Evolutionary conservation across 2,329 filamentous ascomycete genomes (phyloP), one percentile per base, ranked within the genome.

Genomic region (Botrytis aclada): DNA sequence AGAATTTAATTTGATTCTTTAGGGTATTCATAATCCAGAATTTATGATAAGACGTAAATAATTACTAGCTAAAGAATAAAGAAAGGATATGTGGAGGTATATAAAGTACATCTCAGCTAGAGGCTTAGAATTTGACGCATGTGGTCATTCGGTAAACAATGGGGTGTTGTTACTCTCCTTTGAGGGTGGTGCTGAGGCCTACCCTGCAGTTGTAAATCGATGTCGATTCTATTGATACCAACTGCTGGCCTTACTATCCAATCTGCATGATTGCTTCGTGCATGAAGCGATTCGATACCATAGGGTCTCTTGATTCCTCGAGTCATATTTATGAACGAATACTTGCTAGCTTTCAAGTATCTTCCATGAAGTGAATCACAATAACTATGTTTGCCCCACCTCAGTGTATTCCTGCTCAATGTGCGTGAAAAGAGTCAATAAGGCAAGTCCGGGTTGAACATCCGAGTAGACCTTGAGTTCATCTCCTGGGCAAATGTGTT

Each of bases 1-100:
- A 83, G 76, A 8, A 84, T 81, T 70, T 80, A 81, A 60, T 83
- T 82, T 41, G 14, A 20, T 71, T 71, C 69, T 41, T 29, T 54
- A 39, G 43, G 58, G 16, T 39, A 1, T 43, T 2, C 58, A 71
- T 54, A 39, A n/a, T 62, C 1, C 37, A 7, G 4, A n/a, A 1
- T 29, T 41, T 41, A 1, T 14, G 34, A 41, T 25, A 25, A n/a
- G 34, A 16, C 20, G 8, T 10, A 12, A 62, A 41, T 3, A 16
- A 39, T 6, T 39, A 62, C 10, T 29, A 16, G 32, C 22, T 16
- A 20, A 37, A 61, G 47, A 56, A 56, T 14, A 56, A 56, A 56
- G 1, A 56, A 3, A 29, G 51, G 14, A 1, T 3, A 9, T 8
- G 51, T 56, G n/a, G 7, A 56, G 7, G n/a, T 29, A 16, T 32